Evolutionary conservation across 2,329 filamentous ascomycete genomes (phyloP).

Genomic region (Fusarium sp.): DNA sequence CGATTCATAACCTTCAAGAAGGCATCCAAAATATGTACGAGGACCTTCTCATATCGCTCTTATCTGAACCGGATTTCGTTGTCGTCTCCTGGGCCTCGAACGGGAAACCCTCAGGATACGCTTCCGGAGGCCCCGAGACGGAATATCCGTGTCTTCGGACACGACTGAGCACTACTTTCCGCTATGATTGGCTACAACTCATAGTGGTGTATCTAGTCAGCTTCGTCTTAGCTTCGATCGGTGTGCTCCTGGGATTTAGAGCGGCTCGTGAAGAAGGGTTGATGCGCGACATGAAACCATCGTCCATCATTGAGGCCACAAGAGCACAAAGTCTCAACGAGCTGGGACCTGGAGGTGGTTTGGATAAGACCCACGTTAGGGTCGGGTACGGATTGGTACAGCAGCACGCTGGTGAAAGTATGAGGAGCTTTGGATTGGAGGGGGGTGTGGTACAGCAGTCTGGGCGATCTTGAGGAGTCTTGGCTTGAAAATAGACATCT

Average conservation of each 20-base stretch:
- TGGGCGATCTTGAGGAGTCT: conserved; percentile 1
- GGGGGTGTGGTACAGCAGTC: not conserved
- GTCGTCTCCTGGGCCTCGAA: not conserved
- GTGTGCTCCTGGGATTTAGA: accelerated
- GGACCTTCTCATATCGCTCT: not conserved
- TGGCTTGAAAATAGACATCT: not conserved
- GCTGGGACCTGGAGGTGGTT: accelerated
- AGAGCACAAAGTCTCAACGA: accelerated
- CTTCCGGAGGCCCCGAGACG: not conserved
- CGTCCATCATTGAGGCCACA: not conserved
- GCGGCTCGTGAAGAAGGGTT: not conserved
- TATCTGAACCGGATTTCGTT: accelerated
- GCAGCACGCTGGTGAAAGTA: not conserved
- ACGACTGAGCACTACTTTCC: not conserved
- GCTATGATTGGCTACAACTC: not conserved
- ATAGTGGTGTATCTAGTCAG: not conserved
- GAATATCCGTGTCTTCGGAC: not conserved
- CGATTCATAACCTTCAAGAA: accelerated
- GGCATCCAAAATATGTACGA: not conserved
- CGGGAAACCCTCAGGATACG: not conserved
- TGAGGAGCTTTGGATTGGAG: not conserved
- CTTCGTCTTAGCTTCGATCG: not conserved
- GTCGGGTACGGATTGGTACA: not conserved
- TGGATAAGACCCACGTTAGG: not conserved
- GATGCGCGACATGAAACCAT: conserved; percentile 24